phyloP scores from a whole-genome alignment of 208 protist genomes.

The Acanthamoeba polyphaga region DNA sequence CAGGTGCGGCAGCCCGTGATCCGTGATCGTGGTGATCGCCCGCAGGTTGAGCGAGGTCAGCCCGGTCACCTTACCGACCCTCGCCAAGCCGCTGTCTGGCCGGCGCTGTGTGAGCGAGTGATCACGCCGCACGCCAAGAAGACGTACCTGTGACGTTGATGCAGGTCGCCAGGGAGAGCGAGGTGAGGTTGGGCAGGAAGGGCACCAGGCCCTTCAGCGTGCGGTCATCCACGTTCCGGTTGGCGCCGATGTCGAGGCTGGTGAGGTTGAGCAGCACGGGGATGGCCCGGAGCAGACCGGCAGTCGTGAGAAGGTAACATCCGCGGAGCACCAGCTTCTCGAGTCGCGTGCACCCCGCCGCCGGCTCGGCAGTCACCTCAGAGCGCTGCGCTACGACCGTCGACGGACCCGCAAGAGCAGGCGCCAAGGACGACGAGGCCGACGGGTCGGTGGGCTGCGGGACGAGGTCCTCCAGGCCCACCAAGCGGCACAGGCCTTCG shows the following conservation, averaged over 20 bases:
- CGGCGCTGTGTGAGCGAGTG: not conserved
- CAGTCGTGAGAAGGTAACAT: not conserved
- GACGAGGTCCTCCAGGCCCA: not conserved
- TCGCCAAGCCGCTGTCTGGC: not conserved
- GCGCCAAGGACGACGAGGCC: not conserved
- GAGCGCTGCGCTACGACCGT: not conserved
- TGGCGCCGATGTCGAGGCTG: not conserved
- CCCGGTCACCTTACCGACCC: not conserved
- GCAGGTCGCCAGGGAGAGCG: not conserved
- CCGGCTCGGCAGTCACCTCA: not conserved
- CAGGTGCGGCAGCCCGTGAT: not conserved
- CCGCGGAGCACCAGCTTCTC: slow-evolving; percentile 31
- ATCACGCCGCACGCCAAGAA: not conserved
- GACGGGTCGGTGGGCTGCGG: not conserved
- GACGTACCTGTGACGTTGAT: not conserved
- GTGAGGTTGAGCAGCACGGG: not conserved
- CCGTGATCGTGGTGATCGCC: not conserved
- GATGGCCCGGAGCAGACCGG: not conserved
- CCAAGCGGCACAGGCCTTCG: not conserved
- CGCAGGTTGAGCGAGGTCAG: slow-evolving; percentile 18
- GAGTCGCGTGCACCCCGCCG: not conserved
- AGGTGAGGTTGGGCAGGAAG: not conserved
- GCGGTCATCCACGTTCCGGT: slow-evolving; percentile 7
- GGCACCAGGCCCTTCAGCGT: not conserved
- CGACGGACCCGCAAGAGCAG: not conserved